Percentiles rank a stretch among this genome's conserved stretches.
These are phyloP conservation scores for Claviceps spartinae DNA, from an alignment of 2,329 filamentous ascomycete species.

Conservation along the genomic window DNA sequence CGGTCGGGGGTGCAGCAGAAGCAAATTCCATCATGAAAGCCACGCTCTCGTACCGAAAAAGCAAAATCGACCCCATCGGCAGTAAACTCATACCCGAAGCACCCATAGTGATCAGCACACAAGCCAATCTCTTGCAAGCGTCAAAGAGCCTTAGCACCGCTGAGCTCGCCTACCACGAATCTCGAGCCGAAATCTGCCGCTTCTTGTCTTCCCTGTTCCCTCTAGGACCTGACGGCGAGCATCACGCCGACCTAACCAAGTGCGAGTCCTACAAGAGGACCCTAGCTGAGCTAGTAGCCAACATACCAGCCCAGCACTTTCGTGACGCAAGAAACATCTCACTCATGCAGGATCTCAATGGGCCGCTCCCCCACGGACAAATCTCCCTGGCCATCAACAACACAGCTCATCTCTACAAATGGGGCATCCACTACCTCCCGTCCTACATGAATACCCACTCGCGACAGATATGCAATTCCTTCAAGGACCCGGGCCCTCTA, in stretches of 20 bases:
- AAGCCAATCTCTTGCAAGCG: background rate
- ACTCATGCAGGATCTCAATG: constrained; percentile 35
- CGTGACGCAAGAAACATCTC: constrained; percentile 28
- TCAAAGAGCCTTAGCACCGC: constrained; percentile 14
- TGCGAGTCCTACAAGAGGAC: constrained; percentile 13
- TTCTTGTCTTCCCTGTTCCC: constrained; percentile 34
- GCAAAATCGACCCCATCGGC: background rate
- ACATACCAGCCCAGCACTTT: constrained; percentile 7
- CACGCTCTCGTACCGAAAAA: background rate
- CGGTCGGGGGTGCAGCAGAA: background rate
- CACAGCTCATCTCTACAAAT: constrained; percentile 28
- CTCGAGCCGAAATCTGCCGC: constrained; percentile 34
- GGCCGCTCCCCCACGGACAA: constrained; percentile 32
- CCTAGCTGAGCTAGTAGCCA: constrained; percentile 10
- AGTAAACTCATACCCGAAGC: background rate
- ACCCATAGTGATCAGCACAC: background rate
- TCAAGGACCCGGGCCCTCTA: constrained; percentile 46
- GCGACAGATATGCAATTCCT: constrained; percentile 45
- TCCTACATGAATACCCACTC: constrained; percentile 42
- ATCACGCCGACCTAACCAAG: constrained; percentile 4
- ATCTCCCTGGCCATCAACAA: constrained; percentile 32
- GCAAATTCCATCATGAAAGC: background rate
- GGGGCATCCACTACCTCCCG: constrained; percentile 46
- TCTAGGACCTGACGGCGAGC: constrained; percentile 11
- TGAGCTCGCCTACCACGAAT: constrained; percentile 37